phyloP scores from a whole-genome alignment of 345 rosid species.

The Hibiscus mutabilis region DNA sequence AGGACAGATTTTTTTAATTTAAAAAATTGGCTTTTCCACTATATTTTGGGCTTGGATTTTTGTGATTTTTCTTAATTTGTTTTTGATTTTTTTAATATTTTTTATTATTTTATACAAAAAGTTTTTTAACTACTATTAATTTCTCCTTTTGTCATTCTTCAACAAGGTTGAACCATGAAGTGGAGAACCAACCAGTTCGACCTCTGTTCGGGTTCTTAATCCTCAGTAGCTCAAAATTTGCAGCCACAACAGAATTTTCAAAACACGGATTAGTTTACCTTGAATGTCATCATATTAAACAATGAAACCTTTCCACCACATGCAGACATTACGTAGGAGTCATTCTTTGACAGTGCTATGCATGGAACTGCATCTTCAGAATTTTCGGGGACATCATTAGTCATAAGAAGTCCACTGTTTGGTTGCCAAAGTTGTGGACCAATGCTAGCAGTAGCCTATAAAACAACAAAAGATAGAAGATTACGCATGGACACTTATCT shows the following conservation, averaged over 20 bases:
- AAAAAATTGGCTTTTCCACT: not conserved
- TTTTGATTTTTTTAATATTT: not conserved
- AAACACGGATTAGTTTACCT: constrained; percentile 21
- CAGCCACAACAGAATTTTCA: not conserved
- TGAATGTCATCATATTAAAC: constrained; percentile 58
- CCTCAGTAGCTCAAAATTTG: not conserved
- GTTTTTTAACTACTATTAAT: not conserved
- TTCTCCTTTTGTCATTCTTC: not conserved
- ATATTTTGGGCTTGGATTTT: not conserved
- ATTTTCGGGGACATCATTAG: constrained; percentile 26
- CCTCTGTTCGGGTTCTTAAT: not conserved
- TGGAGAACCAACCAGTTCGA: not conserved
- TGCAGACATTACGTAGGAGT: constrained; percentile 56
- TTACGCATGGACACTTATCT: not conserved
- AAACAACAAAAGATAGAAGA: not conserved
- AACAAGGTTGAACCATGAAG: not conserved
- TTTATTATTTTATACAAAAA: not conserved
- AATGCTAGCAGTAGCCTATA: constrained; percentile 23
- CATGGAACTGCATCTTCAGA: constrained; percentile 41
- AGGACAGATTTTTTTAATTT: not conserved
- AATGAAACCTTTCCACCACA: constrained; percentile 48
- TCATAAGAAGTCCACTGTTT: constrained; percentile 26
- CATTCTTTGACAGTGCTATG: constrained; percentile 53
- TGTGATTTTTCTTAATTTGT: not conserved
- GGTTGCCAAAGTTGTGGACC: constrained; percentile 29